Evolutionary conservation across 2,329 filamentous ascomycete genomes (phyloP).

Genomic region (Exophiala calicioides): DNA sequence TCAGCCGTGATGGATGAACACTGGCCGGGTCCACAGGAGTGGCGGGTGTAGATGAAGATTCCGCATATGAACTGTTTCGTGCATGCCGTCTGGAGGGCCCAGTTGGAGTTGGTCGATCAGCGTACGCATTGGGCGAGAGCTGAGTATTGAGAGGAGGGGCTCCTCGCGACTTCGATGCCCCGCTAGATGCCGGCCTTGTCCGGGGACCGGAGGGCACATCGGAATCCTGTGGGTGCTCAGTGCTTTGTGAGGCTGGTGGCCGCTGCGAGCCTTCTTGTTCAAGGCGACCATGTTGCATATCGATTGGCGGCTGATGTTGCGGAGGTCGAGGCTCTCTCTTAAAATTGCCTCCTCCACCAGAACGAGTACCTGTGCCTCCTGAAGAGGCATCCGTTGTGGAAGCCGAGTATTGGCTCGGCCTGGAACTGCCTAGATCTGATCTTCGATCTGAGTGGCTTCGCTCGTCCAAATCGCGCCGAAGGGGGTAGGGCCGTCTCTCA

Average conservation of each 20-base stretch:
- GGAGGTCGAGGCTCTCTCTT: slow-evolving; percentile 19
- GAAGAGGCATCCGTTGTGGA: slow-evolving; percentile 12
- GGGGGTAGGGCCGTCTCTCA: slow-evolving; percentile 21
- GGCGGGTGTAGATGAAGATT: slow-evolving; percentile 34
- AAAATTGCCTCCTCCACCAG: slow-evolving; percentile 9
- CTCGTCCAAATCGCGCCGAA: slow-evolving; percentile 28
- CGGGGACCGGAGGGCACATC: slow-evolving; percentile 60
- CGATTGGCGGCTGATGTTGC: slow-evolving; percentile 31
- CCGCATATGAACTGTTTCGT: slow-evolving; percentile 38
- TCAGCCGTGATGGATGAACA: slow-evolving; percentile 58
- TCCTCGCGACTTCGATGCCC: slow-evolving; percentile 21
- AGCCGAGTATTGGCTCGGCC: slow-evolving; percentile 5
- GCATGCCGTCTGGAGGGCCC: slow-evolving; percentile 44
- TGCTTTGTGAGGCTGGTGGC: slow-evolving; percentile 43
- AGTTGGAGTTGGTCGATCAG: slow-evolving; percentile 47
- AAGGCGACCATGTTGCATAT: slow-evolving; percentile 51
- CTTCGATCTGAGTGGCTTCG: slow-evolving; percentile 16
- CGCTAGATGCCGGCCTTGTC: slow-evolving; percentile 34
- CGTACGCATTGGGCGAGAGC: slow-evolving; percentile 21
- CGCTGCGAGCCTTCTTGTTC: slow-evolving; percentile 39
- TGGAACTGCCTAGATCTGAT: slow-evolving; percentile 8
- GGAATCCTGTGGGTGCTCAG: slow-evolving; percentile 39
- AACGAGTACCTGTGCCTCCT: slow-evolving; percentile 2
- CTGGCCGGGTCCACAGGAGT: slow-evolving; percentile 45
- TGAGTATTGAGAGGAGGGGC: slow-evolving; percentile 24